A percentile compares a stretch with the other conserved stretches of the same genome.
Conservation (phyloP, 2,329 filamentous ascomycete genomes). For the Ceratocystis diversiconidia region DNA sequence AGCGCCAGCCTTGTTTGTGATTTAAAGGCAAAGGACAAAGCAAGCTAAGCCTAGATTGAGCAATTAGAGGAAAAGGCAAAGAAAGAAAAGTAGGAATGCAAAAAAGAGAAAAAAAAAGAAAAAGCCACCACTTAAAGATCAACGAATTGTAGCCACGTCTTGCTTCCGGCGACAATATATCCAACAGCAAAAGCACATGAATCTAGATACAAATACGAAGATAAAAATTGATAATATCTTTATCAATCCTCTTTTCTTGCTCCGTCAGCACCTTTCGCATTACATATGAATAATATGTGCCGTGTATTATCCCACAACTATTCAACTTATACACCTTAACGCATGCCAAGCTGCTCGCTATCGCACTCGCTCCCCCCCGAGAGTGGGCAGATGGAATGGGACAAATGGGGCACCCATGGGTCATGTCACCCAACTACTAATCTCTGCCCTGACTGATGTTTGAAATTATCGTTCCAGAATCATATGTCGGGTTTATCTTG, state of each 20-base stretch:
- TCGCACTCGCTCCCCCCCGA: too few species aligned
- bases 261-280: too few species aligned
- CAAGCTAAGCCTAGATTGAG: neutral
- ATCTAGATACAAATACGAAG: neutral
- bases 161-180: neutral
- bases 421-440: neutral
- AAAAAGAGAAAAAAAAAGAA: neutral
- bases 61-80: neutral
- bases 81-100: neutral
- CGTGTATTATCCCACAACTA: too few species aligned
- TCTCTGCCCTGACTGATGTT: conserved; percentile 10
- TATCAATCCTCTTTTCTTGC: too few species aligned
- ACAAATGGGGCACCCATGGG: neutral
- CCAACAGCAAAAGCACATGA: neutral
- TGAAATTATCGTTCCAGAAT: conserved; percentile 18
- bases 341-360: too few species aligned
- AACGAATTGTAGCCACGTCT: neutral
- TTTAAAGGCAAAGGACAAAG: too few species aligned
- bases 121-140: neutral
- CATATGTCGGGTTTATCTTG: neutral
- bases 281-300: too few species aligned
- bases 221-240: neutral
- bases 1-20: too few species aligned
- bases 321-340: too few species aligned
- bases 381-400: too few species aligned